Evolutionary conservation across 2,329 filamentous ascomycete species (phyloP).

Genomic region (Fusarium sarcochroum): DNA sequence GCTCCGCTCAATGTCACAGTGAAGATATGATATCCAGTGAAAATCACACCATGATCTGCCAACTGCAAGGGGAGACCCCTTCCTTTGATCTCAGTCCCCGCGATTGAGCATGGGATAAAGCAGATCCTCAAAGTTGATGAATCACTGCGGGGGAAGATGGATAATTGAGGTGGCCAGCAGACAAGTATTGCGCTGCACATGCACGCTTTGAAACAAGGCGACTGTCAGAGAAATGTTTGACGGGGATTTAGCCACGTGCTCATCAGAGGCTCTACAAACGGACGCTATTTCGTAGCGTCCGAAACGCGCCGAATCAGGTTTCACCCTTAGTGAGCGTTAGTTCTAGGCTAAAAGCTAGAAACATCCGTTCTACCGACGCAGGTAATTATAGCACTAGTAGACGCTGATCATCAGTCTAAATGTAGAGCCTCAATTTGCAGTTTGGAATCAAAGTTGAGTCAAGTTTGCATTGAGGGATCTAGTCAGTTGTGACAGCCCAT

Average conservation of each 20-base stretch:
- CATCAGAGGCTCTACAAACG: neutral
- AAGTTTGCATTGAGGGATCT: neutral
- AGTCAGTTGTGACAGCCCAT: neutral
- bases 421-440: neutral
- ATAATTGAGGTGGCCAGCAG: too few species aligned
- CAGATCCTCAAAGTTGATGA: neutral
- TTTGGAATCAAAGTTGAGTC: neutral
- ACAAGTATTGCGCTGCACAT: neutral
- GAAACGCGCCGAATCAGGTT: slow-evolving; percentile 11
- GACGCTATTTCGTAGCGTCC: slow-evolving; percentile 2
- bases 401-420: slow-evolving; percentile 1
- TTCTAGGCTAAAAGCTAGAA: neutral
- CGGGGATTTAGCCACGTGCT: neutral
- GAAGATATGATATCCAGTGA: neutral
- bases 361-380: neutral
- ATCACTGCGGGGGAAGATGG: too few species aligned
- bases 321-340: neutral
- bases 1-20: neutral
- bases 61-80: neutral
- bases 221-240: neutral
- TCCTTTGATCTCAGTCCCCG: neutral
- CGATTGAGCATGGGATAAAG: neutral
- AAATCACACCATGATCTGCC: slow-evolving; percentile 4
- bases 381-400: neutral
- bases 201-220: neutral